Conservation (phyloP, 1,139 yeast species). For the Suhomyces bokatorum region DNA sequence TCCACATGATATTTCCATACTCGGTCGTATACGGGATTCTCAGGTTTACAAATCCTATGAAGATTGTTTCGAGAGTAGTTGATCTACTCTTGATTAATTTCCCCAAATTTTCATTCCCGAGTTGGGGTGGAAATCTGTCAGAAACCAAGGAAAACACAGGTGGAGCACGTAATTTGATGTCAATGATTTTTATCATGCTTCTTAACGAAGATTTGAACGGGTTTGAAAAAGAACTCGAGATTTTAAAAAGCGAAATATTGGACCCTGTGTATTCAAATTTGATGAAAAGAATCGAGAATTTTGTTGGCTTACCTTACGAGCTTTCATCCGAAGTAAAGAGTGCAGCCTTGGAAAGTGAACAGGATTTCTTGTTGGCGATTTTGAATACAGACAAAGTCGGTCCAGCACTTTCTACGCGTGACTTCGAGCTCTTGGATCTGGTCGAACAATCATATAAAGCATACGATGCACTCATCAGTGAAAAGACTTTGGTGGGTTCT, state of each 20-base stretch:
- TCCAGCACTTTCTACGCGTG: slow-evolving; percentile 18
- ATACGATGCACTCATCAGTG: slow-evolving; percentile 21
- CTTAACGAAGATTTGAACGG: slow-evolving; percentile 76
- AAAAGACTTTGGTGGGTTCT: slow-evolving; percentile 17
- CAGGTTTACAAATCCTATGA: slow-evolving; percentile 81
- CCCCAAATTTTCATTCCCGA: slow-evolving; percentile 32
- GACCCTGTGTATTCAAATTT: slow-evolving; percentile 23
- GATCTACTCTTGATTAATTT: slow-evolving; percentile 82
- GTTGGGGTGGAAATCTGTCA: slow-evolving; percentile 21
- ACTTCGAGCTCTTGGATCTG: slow-evolving; percentile 3
- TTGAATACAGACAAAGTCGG: slow-evolving; percentile 22
- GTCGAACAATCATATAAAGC: slow-evolving; percentile 23
- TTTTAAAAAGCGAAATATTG: slow-evolving; percentile 36
- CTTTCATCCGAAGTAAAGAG: slow-evolving; percentile 24
- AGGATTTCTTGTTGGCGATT: slow-evolving; percentile 29
- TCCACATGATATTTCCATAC: slow-evolving; percentile 80
- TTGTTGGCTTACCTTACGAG: slow-evolving; percentile 18
- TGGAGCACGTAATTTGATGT: slow-evolving; percentile 61
- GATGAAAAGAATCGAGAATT: slow-evolving; percentile 29
- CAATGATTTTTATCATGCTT: slow-evolving; percentile 70
- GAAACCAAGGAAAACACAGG: slow-evolving; percentile 31
- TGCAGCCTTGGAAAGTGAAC: slow-evolving; percentile 22
- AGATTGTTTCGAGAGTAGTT: slow-evolving; percentile 72
- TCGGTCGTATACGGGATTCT: slow-evolving; percentile 70
- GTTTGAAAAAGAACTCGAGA: slow-evolving; percentile 56